These are phyloP conservation scores for Cytospora leucostoma DNA, from an alignment of 2,329 filamentous ascomycete genomes.

Conservation along the genomic window DNA sequence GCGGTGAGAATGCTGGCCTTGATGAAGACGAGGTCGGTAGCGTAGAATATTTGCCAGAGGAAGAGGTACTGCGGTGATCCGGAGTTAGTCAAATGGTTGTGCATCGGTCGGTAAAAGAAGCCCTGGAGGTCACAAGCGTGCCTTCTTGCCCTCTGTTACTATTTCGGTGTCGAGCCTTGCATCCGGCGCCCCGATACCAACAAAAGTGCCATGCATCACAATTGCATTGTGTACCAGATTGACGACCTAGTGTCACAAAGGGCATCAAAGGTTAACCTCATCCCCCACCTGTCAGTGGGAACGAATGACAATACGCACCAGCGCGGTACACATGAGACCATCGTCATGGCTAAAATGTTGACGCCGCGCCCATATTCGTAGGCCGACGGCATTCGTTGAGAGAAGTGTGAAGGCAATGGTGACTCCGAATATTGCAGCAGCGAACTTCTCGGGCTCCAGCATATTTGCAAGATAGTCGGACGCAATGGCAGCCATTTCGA, in stretches of 20 bases:
- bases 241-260: conserved; percentile 1
- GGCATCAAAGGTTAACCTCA: background rate
- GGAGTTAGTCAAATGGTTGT: background rate
- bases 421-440: conserved; percentile 27
- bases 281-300: background rate
- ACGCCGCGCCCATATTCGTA: conserved; percentile 18
- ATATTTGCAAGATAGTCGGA: conserved; percentile 26
- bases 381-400: conserved; percentile 21
- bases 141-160: conserved; percentile 23
- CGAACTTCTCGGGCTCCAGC: conserved; percentile 25
- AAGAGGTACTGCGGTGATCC: conserved; percentile 23
- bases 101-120: background rate
- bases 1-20: conserved; percentile 26
- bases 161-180: conserved; percentile 23
- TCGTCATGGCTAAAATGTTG: conserved; percentile 24
- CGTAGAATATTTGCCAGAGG: conserved; percentile 27
- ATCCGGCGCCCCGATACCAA: conserved; percentile 26
- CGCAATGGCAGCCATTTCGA: conserved; percentile 24
- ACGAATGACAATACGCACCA: conserved; percentile 4
- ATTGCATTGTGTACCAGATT: conserved; percentile 27
- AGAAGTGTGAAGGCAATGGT: conserved; percentile 25
- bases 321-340: conserved; percentile 26
- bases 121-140: background rate
- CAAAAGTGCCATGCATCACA: conserved; percentile 27
- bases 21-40: conserved; percentile 25